Conservation (phyloP, 2,329 filamentous ascomycete species). For the Seiridium unicorne region DNA sequence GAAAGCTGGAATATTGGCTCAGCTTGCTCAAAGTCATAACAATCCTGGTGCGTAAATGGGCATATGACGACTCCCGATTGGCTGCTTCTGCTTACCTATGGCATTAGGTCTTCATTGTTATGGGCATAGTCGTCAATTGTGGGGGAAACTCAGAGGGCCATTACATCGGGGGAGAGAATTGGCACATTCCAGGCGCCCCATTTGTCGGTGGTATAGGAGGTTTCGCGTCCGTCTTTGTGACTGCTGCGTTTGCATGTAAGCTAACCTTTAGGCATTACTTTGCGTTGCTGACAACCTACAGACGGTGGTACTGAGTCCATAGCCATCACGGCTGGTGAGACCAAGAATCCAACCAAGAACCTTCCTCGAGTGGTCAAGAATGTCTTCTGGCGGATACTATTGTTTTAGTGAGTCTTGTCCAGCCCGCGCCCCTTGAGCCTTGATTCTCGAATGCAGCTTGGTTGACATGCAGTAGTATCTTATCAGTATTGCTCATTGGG, state of each 20-base stretch:
- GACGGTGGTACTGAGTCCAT: constrained; percentile 45
- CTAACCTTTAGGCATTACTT: neutral
- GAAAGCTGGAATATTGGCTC: constrained; percentile 51
- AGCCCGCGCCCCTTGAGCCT: constrained; percentile 35
- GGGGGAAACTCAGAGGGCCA: constrained; percentile 52
- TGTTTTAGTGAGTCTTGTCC: constrained; percentile 57
- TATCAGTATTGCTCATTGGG: constrained; percentile 52
- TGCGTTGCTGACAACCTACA: neutral
- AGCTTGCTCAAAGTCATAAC: constrained; percentile 52
- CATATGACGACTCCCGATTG: neutral
- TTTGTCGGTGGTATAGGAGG: constrained; percentile 65
- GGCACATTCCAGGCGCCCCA: constrained; percentile 57
- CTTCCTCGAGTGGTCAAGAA: constrained; percentile 27
- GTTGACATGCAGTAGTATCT: constrained; percentile 22
- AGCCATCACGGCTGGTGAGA: constrained; percentile 31
- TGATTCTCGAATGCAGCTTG: neutral
- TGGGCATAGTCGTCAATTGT: constrained; percentile 59
- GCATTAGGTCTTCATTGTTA: constrained; percentile 54
- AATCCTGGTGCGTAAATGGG: constrained; percentile 32
- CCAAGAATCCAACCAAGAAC: constrained; percentile 27
- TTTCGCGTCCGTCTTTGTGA: constrained; percentile 64
- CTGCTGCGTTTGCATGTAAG: constrained; percentile 55
- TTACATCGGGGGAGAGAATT: constrained; percentile 59
- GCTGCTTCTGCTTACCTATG: neutral
- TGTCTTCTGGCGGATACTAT: constrained; percentile 28